Evolutionary conservation across 306 rosid species (phyloP), one percentile per base, ranked within the genome.

Genomic region (Oemleria cerasiformis): DNA sequence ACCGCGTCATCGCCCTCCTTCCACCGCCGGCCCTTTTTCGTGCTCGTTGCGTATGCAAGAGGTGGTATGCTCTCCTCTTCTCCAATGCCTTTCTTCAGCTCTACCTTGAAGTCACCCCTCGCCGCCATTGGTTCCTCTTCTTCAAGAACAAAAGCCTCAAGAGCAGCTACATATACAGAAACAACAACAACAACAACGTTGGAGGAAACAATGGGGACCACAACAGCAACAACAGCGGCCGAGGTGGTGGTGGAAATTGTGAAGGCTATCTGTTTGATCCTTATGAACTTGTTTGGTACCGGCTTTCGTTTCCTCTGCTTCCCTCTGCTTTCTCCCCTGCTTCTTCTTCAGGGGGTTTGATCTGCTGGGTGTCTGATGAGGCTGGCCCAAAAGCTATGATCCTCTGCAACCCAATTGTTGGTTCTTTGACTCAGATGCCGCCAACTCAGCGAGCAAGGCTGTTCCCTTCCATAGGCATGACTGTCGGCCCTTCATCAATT

Each of bases 21-120:
- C 95, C 99, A 6, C 90, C 96, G 1, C 96, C 97, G 0, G 96
- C 99, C 21, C 91, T 95, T 79, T 91, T 91, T 19, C 82, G 97
- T 0, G 85, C 92, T 0, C 96, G 99, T 9, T 88, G 85, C 43
- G 97, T 95, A 23, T 95, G 96, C 72, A 95, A 91, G 79, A 91
- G 96, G 71, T 95, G 92, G 88, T 95, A 95, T 39, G 72, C 76
- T 4, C 97, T 95, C 65, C 79, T 95, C 50, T 91, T 88, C 55
- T 86, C 92, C 30, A 81, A 62, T 78, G 10, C 68, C 68, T 95
- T 95, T 25, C 92, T 95, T 20, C 88, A 95, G 68, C 48, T 89
- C 5, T 84, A 88, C 82, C 92, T 95, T 55, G 92, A 85, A 72
- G 50, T 91, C 20, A 81, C 89, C 0, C 96, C 87, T 0, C 77